A percentile compares a stretch with the other conserved stretches of the same genome.
Evolutionary conservation across 805 yeast genomes (phyloP).

Genomic region (Candida rishiriensis): DNA sequence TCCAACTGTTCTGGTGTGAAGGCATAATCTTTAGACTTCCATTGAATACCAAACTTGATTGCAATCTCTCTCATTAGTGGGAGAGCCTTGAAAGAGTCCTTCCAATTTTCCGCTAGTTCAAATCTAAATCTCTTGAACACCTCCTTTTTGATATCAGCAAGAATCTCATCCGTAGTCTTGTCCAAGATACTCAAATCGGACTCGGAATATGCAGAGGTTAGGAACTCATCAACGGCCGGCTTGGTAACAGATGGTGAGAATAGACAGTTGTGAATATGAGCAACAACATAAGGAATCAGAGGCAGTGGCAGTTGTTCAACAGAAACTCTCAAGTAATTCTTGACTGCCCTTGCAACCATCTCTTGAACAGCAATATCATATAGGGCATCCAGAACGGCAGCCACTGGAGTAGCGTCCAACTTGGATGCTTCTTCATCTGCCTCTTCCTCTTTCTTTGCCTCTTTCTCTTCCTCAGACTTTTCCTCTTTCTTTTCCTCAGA

Average conservation of each 20-base stretch:
- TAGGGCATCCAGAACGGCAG: slow-evolving; percentile 44
- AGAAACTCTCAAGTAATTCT: slow-evolving; percentile 60
- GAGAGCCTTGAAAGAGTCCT: slow-evolving; percentile 30
- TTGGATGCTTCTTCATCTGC: slow-evolving; percentile 29
- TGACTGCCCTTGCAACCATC: slow-evolving; percentile 74
- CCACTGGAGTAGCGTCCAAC: slow-evolving; percentile 39
- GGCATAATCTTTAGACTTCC: slow-evolving; percentile 50
- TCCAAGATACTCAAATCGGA: slow-evolving; percentile 39
- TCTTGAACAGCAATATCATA: slow-evolving; percentile 51
- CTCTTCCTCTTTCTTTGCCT: slow-evolving; percentile 27
- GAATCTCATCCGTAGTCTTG: slow-evolving; percentile 40
- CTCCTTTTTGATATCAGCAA: slow-evolving; percentile 43
- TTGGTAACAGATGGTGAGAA: slow-evolving; percentile 38
- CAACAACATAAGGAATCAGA: slow-evolving; percentile 54
- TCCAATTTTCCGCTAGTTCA: slow-evolving; percentile 48
- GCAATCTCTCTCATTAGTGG: slow-evolving; percentile 67
- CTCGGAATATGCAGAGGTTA: slow-evolving; percentile 38
- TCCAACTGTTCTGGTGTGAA: slow-evolving; percentile 42
- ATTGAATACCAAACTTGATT: slow-evolving; percentile 79
- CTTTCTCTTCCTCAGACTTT: slow-evolving; percentile 27
- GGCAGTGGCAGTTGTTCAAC: slow-evolving; percentile 45
- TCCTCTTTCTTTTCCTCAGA: slow-evolving; percentile 28
- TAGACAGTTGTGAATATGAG: slow-evolving; percentile 69
- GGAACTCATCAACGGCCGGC: slow-evolving; percentile 40
- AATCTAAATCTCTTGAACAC: slow-evolving; percentile 63